Percentiles rank a stretch among this genome's conserved stretches.
Evolutionary conservation across 495 filamentous ascomycete genomes (phyloP).

Genomic region (Penicillium coffeae): DNA sequence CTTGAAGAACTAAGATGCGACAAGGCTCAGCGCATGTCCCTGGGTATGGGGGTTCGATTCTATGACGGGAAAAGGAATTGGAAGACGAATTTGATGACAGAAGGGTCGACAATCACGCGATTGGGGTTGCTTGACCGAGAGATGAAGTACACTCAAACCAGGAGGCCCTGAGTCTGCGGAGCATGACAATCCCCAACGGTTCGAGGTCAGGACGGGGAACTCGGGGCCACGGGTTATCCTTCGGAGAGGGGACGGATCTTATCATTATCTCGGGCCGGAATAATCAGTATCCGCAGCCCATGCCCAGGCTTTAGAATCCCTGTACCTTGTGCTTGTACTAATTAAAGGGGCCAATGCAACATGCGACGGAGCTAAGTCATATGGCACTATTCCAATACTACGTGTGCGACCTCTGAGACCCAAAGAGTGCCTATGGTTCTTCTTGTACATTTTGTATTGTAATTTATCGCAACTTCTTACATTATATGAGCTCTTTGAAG

Average conservation of each 20-base stretch:
- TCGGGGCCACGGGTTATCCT: conserved; percentile 17
- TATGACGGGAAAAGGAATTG: background rate
- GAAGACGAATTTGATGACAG: too few species aligned
- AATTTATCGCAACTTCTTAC: too few species aligned
- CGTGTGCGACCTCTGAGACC: too few species aligned
- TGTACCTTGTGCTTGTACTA: too few species aligned
- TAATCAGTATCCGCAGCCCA: too few species aligned
- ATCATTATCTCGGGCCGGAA: conserved; percentile 30
- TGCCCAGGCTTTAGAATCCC: too few species aligned
- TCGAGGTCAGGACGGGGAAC: background rate
- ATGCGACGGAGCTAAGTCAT: background rate
- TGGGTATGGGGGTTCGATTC: conserved; percentile 1
- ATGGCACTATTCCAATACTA: background rate
- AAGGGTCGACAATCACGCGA: too few species aligned
- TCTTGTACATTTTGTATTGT: too few species aligned
- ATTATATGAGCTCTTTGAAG: too few species aligned
- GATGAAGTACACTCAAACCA: conserved; percentile 1
- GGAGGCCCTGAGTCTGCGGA: conserved; percentile 2
- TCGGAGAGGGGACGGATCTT: conserved; percentile 1
- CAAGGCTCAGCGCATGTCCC: conserved; percentile 9
- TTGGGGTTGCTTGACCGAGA: background rate
- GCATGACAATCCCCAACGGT: background rate
- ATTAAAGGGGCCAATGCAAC: background rate
- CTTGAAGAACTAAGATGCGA: conserved; percentile 9
- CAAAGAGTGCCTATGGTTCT: too few species aligned